Evolutionary conservation across 495 filamentous ascomycete species (phyloP).

Genomic region (Penicillium salamii): DNA sequence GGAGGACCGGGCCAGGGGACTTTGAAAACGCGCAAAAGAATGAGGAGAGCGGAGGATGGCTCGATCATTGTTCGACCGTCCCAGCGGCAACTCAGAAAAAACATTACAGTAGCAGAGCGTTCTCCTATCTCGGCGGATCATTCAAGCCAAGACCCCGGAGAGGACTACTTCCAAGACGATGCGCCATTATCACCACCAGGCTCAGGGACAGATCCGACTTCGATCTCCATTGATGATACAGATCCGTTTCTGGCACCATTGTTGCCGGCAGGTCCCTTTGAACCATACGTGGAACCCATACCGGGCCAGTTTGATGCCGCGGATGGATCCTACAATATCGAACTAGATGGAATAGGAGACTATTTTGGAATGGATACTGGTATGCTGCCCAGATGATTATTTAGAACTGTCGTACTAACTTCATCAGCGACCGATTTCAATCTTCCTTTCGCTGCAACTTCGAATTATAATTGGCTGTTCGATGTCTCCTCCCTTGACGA

Average conservation of each 20-base stretch:
- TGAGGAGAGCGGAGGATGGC: conserved; percentile 55
- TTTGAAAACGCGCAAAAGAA: conserved; percentile 58
- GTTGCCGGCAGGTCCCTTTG: conserved; percentile 33
- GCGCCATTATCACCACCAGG: conserved; percentile 30
- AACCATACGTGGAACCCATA: conserved; percentile 35
- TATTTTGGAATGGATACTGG: conserved; percentile 33
- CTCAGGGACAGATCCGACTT: conserved; percentile 26
- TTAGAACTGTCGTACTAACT: conserved; percentile 6
- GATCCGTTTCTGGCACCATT: conserved; percentile 34
- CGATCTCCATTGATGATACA: conserved; percentile 25
- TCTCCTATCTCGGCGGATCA: conserved; percentile 10
- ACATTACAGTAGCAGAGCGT: neutral
- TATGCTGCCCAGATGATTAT: conserved; percentile 5
- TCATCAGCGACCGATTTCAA: conserved; percentile 50
- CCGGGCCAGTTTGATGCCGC: conserved; percentile 38
- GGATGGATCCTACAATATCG: conserved; percentile 31
- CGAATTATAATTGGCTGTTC: conserved; percentile 58
- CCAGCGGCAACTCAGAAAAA: conserved; percentile 21
- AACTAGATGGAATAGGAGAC: conserved; percentile 20
- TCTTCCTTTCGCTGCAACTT: conserved; percentile 53
- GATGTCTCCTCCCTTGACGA: conserved; percentile 38
- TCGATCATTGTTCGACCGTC: conserved; percentile 47
- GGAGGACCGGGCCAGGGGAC: conserved; percentile 56
- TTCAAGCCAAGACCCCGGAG: conserved; percentile 18
- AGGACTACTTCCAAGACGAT: conserved; percentile 15